Base-by-base conservation (phyloP, 495 filamentous ascomycete species). In the Penicillium angulare region DNA sequence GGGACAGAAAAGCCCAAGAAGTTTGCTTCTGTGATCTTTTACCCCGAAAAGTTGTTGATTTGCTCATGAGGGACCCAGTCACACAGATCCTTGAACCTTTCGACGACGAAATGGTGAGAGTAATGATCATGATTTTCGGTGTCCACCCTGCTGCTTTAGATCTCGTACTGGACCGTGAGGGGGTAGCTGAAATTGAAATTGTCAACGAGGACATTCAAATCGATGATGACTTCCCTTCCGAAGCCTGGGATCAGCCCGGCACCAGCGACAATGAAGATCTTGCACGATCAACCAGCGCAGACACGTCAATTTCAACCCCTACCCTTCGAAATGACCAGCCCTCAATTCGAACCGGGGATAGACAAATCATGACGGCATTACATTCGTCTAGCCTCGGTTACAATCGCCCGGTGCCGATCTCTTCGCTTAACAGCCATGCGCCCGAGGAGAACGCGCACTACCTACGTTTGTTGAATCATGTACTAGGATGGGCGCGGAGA, bases 11-110 rank as follows among this genome's bases (percentile, higher is more conserved):
- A n/a, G 18, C 31, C 5, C 67, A 65, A 47, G 59, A 71, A 21
- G 7, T 66, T n/a, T 68, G 61, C 39, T 75, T 72, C 49, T 21
- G 43, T 35, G 60, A 45, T 12, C 23, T 29, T 5, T 58, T 79
- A 7, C 71, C 74, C 7, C 15, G 38, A 8, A 47, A 48, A 2
- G 49, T 79, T 7, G 33, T 55, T 0, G 53, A 53, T 8, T 73
- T 68, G 64, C 56, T 76, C 18, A 66, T 74, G 64, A 56, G 49
- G 7, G 60, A 66, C 21, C 57, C 60, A 33, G 29, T 41, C 3
- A 62, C 65, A 23, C 42, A 61, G 29, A 62, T 55, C 15, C 45
- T 29, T 10, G 45, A 31, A n/a, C n/a, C n/a, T n/a, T n/a, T n/a
- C 27, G 5, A 12, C 1, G 8, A 7, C 13, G 27, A 31, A 9